These are phyloP conservation scores for Ramularia endophylla DNA, from an alignment of 2,329 filamentous ascomycete species.

Conservation along the genomic window DNA sequence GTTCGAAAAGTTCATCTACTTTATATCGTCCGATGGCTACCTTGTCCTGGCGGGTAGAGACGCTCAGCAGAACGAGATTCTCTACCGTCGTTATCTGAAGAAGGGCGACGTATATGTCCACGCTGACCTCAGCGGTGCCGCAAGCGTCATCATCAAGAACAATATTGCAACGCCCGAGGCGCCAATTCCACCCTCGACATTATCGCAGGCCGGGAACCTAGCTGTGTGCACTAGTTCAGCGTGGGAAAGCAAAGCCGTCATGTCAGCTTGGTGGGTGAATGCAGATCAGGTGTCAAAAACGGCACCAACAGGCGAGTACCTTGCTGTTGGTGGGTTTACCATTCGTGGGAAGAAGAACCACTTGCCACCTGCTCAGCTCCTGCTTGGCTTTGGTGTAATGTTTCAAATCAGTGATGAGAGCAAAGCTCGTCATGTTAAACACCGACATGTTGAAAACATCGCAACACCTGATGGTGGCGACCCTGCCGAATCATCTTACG, in stretches of 20 bases:
- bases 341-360: conserved; percentile 86
- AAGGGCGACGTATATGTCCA: conserved; percentile 92
- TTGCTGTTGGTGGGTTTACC: conserved; percentile 72
- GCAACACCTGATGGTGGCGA: conserved; percentile 28
- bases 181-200: conserved; percentile 83
- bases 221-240: conserved; percentile 80
- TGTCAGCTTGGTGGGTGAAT: conserved; percentile 94
- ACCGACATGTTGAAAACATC: conserved; percentile 41
- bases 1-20: conserved; percentile 98
- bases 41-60: conserved; percentile 84
- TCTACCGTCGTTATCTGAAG: conserved; percentile 81
- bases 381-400: conserved; percentile 81
- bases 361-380: conserved; percentile 75
- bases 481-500: conserved; percentile 22
- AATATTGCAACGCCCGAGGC: conserved; percentile 69
- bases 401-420: conserved; percentile 89
- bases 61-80: conserved; percentile 78
- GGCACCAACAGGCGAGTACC: conserved; percentile 69
- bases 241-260: conserved; percentile 94
- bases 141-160: conserved; percentile 87
- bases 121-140: conserved; percentile 78
- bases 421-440: conserved; percentile 71
- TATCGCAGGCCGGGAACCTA: conserved; percentile 82
- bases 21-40: conserved; percentile 92
- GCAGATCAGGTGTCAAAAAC: conserved; percentile 88